Conservation (phyloP, 192 early-diverging fungal species). For the Dissophora globulifera region DNA sequence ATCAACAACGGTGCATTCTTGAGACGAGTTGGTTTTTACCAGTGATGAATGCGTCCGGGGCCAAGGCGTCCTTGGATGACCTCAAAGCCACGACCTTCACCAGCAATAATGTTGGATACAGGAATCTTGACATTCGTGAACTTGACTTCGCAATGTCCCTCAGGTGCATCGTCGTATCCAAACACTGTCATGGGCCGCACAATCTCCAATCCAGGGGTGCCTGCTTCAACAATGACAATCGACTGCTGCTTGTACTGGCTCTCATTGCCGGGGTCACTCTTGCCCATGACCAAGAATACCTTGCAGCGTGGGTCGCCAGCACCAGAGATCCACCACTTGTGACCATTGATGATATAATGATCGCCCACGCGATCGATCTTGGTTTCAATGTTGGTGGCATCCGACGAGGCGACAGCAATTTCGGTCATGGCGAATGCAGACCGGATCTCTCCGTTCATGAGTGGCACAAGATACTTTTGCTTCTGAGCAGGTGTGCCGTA, state of each 20-base stretch:
- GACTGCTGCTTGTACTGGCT: conserved; percentile 87
- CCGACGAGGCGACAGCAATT: conserved; percentile 93
- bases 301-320: conserved; percentile 94
- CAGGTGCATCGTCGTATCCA: conserved; percentile 96
- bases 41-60: conserved; percentile 98
- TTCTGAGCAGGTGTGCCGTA: conserved; percentile 92
- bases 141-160: conserved; percentile 95
- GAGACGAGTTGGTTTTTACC: too few relatives aligned
- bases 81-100: conserved; percentile 98
- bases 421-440: conserved; percentile 99
- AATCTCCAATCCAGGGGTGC: conserved; percentile 84
- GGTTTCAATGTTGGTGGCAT: conserved; percentile 97
- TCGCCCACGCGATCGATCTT: conserved; percentile 74
- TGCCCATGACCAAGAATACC: conserved; percentile 94
- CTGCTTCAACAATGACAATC: conserved; percentile 88
- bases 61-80: conserved; percentile 97
- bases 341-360: conserved; percentile 79
- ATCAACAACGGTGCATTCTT: too few relatives aligned
- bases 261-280: conserved; percentile 74
- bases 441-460: conserved; percentile 91
- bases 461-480: conserved; percentile 77
- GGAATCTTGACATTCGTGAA: conserved; percentile 93
- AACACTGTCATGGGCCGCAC: conserved; percentile 89
- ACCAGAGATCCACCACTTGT: conserved; percentile 99
- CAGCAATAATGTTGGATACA: conserved; percentile 86